Evolutionary conservation across 345 rosid species (phyloP), one percentile per base, ranked within the genome.

Genomic region (Orychophragmus violaceus): DNA sequence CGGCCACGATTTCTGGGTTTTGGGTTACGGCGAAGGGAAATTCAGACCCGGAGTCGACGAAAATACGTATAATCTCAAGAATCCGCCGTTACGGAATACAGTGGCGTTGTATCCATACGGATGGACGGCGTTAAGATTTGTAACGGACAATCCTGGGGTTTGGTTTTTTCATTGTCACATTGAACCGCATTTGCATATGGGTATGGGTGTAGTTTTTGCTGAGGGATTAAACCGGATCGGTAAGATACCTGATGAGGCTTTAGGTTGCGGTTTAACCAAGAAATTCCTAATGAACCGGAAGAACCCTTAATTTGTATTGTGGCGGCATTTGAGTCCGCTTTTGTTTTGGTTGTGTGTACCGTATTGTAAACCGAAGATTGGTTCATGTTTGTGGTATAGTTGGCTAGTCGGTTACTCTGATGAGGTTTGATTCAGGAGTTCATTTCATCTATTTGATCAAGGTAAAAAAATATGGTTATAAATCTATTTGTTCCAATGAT

Each of bases 131-230:
- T 49, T 92, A 13, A 83, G 97, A 56, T 83, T 82, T 36, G 85
- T 79, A 2, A 84, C 95, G 18, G 88, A 86, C 36, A 92, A 89
- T 76, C 95, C 97, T 0, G 98, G 98, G 3, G 97, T 78, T 3
- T 89, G 97, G 98, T 86, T 91, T 8, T 92, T 92, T 42, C 98
- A 89, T 49, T 92, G 98, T 30, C 98, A 92, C 16, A 84, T 89
- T 13, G 95, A 92, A 75, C 92, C 97, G 24, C 99, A 94, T 76
- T 70, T 94, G 77, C 90, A 88, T 33, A 77, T 94, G 91, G 97
- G 99, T 4, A 94, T 94, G 99, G 98, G 97, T 1, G 91, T 87
- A 48, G 80, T 86, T 35, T 83, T 92, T 29, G 91, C 89, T 0
- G 86, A 86, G 53, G 95, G 82, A 10, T 66, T 86, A 7, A 37